A percentile compares a stretch with the other conserved stretches of the same genome.
phyloP scores from a whole-genome alignment of 371 early-diverging fungal species.

The Nematocida sp. region DNA sequence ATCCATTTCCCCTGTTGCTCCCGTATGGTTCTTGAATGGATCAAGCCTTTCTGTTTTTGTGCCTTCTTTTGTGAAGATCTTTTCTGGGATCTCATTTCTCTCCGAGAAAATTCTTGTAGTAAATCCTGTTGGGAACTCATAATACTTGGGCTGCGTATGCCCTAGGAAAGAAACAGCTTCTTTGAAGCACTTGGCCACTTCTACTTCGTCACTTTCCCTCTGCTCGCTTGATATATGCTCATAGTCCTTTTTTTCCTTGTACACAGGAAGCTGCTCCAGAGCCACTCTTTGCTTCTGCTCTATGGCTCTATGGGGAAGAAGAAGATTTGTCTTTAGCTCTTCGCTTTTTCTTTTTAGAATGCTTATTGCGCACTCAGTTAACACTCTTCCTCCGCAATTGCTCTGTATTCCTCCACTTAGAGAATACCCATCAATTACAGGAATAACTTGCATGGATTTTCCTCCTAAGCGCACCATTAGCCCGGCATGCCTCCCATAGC shows the following conservation, averaged over 20 bases:
- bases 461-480: slow-evolving; percentile 54
- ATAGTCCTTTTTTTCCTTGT: slow-evolving; percentile 21
- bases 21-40: slow-evolving; percentile 20
- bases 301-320: slow-evolving; percentile 26
- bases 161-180: slow-evolving; percentile 35
- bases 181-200: slow-evolving; percentile 38
- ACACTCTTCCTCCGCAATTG: slow-evolving; percentile 33
- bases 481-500: slow-evolving; percentile 55
- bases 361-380: slow-evolving; percentile 8
- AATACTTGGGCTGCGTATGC: slow-evolving; percentile 38
- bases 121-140: slow-evolving; percentile 40
- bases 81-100: slow-evolving; percentile 38
- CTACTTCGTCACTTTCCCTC: background rate
- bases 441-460: slow-evolving; percentile 46
- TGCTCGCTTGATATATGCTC: background rate
- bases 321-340: slow-evolving; percentile 24
- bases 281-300: slow-evolving; percentile 19
- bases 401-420: slow-evolving; percentile 42
- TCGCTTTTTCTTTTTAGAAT: background rate
- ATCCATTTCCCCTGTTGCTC: background rate
- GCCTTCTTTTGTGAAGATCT: background rate
- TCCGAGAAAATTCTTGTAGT: slow-evolving; percentile 39
- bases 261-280: slow-evolving; percentile 42
- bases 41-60: slow-evolving; percentile 14
- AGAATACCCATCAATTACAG: slow-evolving; percentile 57